A percentile compares a stretch with the other conserved stretches of the same genome.
These are phyloP conservation scores for Nitzschia palea DNA, from an alignment of 108 stramenopile genomes.

Conservation along the genomic window DNA sequence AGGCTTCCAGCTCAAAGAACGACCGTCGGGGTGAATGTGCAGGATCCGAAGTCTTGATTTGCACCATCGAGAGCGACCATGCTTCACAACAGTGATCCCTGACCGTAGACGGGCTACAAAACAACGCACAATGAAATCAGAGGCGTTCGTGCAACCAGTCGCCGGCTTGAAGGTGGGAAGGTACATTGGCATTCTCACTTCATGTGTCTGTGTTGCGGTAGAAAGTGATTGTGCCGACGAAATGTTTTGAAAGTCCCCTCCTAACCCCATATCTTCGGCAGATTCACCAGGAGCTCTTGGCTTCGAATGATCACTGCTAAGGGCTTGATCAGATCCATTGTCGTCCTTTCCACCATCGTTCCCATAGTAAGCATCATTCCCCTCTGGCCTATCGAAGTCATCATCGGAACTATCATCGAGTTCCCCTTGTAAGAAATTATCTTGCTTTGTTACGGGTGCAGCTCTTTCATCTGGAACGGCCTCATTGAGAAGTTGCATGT, in stretches of 20 bases:
- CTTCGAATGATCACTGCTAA: conserved; percentile 25
- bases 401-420: conserved; percentile 25
- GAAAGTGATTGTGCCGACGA: conserved; percentile 63
- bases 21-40: conserved; percentile 87
- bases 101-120: conserved; percentile 82
- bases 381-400: conserved; percentile 11
- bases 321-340: conserved; percentile 27
- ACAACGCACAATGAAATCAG: conserved; percentile 91
- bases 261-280: conserved; percentile 16
- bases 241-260: conserved; percentile 29
- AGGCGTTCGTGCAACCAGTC: conserved; percentile 91
- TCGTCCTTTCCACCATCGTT: conserved; percentile 20
- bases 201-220: conserved; percentile 87
- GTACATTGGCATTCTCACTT: conserved; percentile 88
- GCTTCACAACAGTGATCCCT: conserved; percentile 89
- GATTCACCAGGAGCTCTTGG: conserved; percentile 13
- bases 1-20: conserved; percentile 84
- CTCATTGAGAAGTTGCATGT: conserved; percentile 1
- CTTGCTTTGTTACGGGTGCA: neutral
- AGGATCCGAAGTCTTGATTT: conserved; percentile 82
- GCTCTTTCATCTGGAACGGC: neutral
- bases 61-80: conserved; percentile 86
- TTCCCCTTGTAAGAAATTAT: too few species aligned
- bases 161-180: conserved; percentile 87
- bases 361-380: conserved; percentile 29